Evolutionary conservation across 306 rosid species (phyloP).

Genomic region (Astragalus glycyphyllos): DNA sequence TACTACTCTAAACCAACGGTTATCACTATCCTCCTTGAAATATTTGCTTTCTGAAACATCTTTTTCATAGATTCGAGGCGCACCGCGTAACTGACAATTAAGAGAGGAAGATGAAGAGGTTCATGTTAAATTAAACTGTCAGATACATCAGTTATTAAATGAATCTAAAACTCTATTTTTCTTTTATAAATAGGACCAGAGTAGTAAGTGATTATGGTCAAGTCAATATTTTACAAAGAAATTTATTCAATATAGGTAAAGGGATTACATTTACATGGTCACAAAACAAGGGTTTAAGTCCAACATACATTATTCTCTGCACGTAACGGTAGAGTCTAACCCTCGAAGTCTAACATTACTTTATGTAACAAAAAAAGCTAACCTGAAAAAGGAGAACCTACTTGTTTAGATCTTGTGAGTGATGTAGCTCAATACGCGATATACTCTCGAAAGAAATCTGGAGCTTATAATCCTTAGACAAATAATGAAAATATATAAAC

Average conservation of each 20-base stretch:
- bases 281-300: too few relatives aligned
- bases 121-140: too few relatives aligned
- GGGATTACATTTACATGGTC: too few relatives aligned
- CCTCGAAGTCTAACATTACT: not conserved
- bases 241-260: too few relatives aligned
- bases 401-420: conserved; percentile 22
- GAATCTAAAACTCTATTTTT: too few relatives aligned
- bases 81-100: conserved; percentile 55
- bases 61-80: conserved; percentile 69
- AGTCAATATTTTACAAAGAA: too few relatives aligned
- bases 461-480: conserved; percentile 50
- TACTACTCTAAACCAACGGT: conserved; percentile 66
- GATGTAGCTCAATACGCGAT: conserved; percentile 51
- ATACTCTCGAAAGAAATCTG: conserved; percentile 57
- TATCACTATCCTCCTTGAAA: conserved; percentile 53
- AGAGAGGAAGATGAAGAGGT: conserved; percentile 17
- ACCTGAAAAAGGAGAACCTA: conserved; percentile 66
- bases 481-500: conserved; percentile 43
- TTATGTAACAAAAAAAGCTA: not conserved
- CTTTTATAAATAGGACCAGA: too few relatives aligned
- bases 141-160: too few relatives aligned
- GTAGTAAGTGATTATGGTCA: too few relatives aligned
- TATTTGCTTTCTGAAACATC: conserved; percentile 44
- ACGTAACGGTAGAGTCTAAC: too few relatives aligned
- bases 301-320: too few relatives aligned